Evolutionary conservation across 352 stramenopile genomes (phyloP).

Genomic region (Blastocystis hominis): DNA sequence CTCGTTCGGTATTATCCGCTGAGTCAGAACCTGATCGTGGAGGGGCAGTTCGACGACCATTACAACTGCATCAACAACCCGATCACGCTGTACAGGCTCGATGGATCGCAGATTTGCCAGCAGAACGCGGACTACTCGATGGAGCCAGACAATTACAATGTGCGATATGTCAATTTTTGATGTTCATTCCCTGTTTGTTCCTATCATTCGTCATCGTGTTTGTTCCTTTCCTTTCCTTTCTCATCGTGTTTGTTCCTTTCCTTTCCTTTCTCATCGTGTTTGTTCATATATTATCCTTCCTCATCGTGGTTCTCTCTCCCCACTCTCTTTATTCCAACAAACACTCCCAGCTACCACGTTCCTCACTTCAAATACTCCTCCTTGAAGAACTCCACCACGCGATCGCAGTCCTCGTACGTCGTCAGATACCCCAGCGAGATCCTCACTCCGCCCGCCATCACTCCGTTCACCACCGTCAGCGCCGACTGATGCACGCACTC

Average conservation of each 20-base stretch:
- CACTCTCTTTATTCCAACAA: background rate
- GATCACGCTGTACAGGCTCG: background rate
- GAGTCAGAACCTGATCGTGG: background rate
- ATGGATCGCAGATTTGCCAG: background rate
- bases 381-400: slow-evolving; percentile 35
- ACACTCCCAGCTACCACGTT: background rate
- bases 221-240: background rate
- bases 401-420: slow-evolving; percentile 25
- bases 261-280: background rate
- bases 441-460: slow-evolving; percentile 24
- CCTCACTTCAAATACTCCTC: background rate
- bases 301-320: background rate
- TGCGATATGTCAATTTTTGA: background rate
- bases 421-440: slow-evolving; percentile 41
- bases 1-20: background rate
- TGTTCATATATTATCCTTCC: background rate
- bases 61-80: background rate
- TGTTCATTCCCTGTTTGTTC: no score
- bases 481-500: slow-evolving; percentile 18
- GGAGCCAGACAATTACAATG: slow-evolving; percentile 22
- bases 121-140: slow-evolving; percentile 13
- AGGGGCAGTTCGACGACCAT: background rate
- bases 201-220: no score
- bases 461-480: slow-evolving; percentile 26
- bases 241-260: background rate